phyloP scores from a whole-genome alignment of 2,329 filamentous ascomycete species.

The Penicillium expansum region DNA sequence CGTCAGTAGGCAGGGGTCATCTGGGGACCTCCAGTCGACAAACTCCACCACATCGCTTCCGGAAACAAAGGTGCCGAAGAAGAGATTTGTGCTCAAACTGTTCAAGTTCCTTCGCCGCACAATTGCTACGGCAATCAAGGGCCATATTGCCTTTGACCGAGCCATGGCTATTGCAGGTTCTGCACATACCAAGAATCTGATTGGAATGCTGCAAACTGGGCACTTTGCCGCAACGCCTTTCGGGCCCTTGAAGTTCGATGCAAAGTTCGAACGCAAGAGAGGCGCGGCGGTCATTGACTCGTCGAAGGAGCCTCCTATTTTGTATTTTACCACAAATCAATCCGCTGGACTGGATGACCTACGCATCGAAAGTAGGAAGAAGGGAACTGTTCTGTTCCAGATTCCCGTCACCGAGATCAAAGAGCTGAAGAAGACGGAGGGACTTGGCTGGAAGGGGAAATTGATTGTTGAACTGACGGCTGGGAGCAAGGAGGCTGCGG shows the following conservation, averaged over 20 bases:
- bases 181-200: constrained; percentile 64
- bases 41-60: neutral
- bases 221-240: constrained; percentile 44
- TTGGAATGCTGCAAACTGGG: constrained; percentile 63
- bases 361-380: constrained; percentile 50
- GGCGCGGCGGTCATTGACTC: constrained; percentile 66
- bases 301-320: constrained; percentile 35
- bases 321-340: constrained; percentile 59
- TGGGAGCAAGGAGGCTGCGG: constrained; percentile 65
- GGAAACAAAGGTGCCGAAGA: constrained; percentile 21
- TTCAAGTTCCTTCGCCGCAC: constrained; percentile 67
- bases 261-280: constrained; percentile 66
- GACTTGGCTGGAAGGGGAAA: constrained; percentile 81
- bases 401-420: constrained; percentile 68
- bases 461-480: constrained; percentile 77
- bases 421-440: constrained; percentile 76
- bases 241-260: constrained; percentile 75
- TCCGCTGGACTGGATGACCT: constrained; percentile 40
- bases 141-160: constrained; percentile 69
- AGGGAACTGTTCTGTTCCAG: constrained; percentile 62
- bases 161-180: constrained; percentile 64
- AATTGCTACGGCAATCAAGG: constrained; percentile 68
- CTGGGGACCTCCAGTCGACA: neutral
- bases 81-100: constrained; percentile 49
- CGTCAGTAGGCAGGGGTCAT: constrained; percentile 48